These are phyloP conservation scores for Euphorbia celastroides DNA, from an alignment of 441 rosid species.

Conservation along the genomic window DNA sequence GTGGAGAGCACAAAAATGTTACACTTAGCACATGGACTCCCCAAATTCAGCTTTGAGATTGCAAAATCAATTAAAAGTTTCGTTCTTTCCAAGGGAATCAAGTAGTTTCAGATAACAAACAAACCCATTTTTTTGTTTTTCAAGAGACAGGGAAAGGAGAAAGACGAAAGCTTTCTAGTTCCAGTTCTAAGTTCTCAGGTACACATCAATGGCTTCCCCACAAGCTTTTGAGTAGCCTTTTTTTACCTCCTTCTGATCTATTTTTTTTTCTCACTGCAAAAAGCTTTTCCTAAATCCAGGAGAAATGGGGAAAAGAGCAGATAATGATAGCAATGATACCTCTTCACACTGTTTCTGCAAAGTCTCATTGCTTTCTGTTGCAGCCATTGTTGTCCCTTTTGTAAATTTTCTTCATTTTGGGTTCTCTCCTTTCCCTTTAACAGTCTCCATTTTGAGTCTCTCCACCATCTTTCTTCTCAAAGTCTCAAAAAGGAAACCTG, in stretches of 20 bases:
- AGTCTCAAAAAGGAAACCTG: conserved; percentile 21
- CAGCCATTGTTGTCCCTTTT: conserved; percentile 22
- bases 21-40: conserved; percentile 31
- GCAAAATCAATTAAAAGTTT: conserved; percentile 5
- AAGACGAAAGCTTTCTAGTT: neutral
- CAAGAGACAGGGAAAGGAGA: neutral
- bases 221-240: conserved; percentile 5
- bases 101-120: conserved; percentile 16
- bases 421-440: conserved; percentile 22
- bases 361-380: conserved; percentile 24
- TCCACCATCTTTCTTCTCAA: conserved; percentile 26
- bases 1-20: conserved; percentile 18
- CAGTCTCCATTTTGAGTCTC: conserved; percentile 29
- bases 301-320: conserved; percentile 30
- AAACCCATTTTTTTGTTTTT: conserved; percentile 9
- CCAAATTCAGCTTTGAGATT: conserved; percentile 27
- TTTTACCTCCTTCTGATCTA: conserved; percentile 6
- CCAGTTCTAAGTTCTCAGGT: conserved; percentile 2
- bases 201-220: conserved; percentile 2
- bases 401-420: conserved; percentile 25
- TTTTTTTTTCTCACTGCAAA: neutral
- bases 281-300: conserved; percentile 15
- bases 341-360: conserved; percentile 23
- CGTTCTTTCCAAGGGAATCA: conserved; percentile 24
- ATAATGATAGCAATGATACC: conserved; percentile 16